A percentile compares a stretch with the other conserved stretches of the same genome.
Evolutionary conservation across 306 rosid species (phyloP).

Genomic region (Senna siamea): DNA sequence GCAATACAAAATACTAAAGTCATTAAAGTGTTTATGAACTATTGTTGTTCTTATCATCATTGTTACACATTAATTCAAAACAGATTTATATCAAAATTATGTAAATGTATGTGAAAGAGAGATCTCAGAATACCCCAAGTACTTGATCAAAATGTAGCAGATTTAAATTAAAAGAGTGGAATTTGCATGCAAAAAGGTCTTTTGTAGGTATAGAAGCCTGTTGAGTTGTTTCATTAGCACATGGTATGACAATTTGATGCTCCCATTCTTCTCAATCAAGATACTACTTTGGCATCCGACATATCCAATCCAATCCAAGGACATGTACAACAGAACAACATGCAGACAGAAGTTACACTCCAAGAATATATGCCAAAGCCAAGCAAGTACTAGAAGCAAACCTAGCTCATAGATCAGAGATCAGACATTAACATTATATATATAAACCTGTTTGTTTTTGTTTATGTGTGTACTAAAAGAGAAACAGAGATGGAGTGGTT

Average conservation of each 20-base stretch:
- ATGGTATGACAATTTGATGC: neutral
- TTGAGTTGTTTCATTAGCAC: neutral
- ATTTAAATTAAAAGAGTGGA: too few relatives aligned
- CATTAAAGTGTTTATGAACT: too few relatives aligned
- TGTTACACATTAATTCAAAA: too few relatives aligned
- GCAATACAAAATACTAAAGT: too few relatives aligned
- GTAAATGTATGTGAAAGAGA: too few relatives aligned
- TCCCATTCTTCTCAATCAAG: constrained; percentile 40
- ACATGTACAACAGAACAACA: constrained; percentile 39
- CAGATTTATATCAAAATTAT: too few relatives aligned
- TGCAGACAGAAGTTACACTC: constrained; percentile 57
- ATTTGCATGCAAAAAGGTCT: neutral
- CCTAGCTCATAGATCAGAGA: too few relatives aligned
- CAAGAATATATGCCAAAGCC: constrained; percentile 78
- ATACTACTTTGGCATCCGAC: constrained; percentile 37
- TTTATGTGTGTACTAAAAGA: neutral
- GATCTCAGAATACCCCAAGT: too few relatives aligned
- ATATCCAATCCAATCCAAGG: constrained; percentile 35
- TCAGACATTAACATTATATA: constrained; percentile 24
- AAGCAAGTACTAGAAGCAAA: constrained; percentile 41
- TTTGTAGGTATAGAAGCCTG: neutral
- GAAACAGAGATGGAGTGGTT: constrained; percentile 70
- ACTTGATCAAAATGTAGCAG: too few relatives aligned
- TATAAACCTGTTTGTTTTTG: neutral
- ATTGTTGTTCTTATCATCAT: too few relatives aligned